A percentile compares a stretch with the other conserved stretches of the same genome.
Conservation (phyloP, 148 eudicot species). For the Drosera capensis region DNA sequence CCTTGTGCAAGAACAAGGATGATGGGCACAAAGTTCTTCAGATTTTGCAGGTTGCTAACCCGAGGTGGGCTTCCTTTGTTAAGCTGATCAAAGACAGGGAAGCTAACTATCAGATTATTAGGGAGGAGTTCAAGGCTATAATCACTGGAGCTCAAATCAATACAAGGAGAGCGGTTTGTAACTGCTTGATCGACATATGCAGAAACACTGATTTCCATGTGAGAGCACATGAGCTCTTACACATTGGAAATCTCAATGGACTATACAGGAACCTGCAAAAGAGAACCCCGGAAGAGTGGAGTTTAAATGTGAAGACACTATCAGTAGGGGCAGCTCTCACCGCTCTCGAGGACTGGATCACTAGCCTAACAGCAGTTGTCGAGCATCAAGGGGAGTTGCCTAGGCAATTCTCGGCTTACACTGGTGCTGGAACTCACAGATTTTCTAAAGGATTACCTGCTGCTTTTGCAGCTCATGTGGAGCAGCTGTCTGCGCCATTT, state of each 20-base stretch:
- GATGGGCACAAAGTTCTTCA: slow-evolving; percentile 44
- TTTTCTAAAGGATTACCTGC: slow-evolving; percentile 59
- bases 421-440: slow-evolving; percentile 88
- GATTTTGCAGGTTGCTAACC: slow-evolving; percentile 54
- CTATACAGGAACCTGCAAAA: slow-evolving; percentile 76
- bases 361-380: slow-evolving; percentile 38
- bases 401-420: slow-evolving; percentile 45
- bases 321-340: slow-evolving; percentile 88
- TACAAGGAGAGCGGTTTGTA: slow-evolving; percentile 79
- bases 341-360: slow-evolving; percentile 93
- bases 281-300: slow-evolving; percentile 72
- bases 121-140: slow-evolving; percentile 46
- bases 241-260: slow-evolving; percentile 53
- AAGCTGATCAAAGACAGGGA: slow-evolving; percentile 23
- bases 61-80: slow-evolving; percentile 45
- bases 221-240: slow-evolving; percentile 86
- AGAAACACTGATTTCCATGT: slow-evolving; percentile 36
- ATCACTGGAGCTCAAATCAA: slow-evolving; percentile 45
- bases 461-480: slow-evolving; percentile 65
- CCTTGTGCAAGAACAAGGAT: slow-evolving; percentile 37
- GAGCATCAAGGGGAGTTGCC: slow-evolving; percentile 58
- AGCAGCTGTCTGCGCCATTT: slow-evolving; percentile 59
- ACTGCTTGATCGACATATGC: slow-evolving; percentile 84
- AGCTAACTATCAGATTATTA: slow-evolving; percentile 32
- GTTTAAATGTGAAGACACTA: slow-evolving; percentile 65